Evolutionary conservation across 2,329 filamentous ascomycete species (phyloP).

Genomic region (Stagonosporopsis cucurbitacearum): DNA sequence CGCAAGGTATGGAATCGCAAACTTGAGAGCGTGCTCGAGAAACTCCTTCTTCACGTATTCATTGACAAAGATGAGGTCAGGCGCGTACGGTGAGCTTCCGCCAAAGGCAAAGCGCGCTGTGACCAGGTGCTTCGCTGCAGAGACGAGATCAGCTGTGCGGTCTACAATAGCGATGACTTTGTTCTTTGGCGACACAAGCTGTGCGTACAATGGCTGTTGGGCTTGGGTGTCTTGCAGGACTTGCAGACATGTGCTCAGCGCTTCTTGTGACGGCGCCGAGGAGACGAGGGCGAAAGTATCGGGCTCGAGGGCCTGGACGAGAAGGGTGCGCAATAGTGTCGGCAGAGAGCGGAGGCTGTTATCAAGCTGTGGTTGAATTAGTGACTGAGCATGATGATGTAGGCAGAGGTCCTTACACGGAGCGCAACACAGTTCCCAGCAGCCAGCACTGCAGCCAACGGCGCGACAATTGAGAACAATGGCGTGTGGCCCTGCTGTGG

Average conservation of each 20-base stretch:
- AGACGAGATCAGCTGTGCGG: constrained; percentile 61
- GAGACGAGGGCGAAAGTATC: constrained; percentile 58
- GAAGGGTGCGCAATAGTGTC: constrained; percentile 46
- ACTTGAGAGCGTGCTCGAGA: constrained; percentile 56
- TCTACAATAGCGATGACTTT: constrained; percentile 65
- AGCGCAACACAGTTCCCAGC: constrained; percentile 61
- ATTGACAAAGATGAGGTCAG: constrained; percentile 69
- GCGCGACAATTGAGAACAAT: constrained; percentile 49
- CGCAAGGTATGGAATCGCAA: constrained; percentile 42
- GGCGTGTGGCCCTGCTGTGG: constrained; percentile 55
- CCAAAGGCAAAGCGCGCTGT: constrained; percentile 62
- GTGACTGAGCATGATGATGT: neutral
- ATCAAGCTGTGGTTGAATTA: constrained; percentile 42
- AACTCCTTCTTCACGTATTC: constrained; percentile 66
- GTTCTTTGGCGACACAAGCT: constrained; percentile 46
- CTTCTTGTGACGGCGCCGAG: constrained; percentile 34
- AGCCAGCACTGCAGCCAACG: constrained; percentile 55
- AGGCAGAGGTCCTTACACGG: constrained; percentile 47
- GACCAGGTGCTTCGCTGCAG: constrained; percentile 61
- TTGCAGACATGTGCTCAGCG: constrained; percentile 35
- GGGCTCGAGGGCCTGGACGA: constrained; percentile 53
- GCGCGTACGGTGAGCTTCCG: constrained; percentile 65
- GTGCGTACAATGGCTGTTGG: constrained; percentile 27
- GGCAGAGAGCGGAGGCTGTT: constrained; percentile 50
- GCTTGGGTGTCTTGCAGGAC: constrained; percentile 42